phyloP scores from a whole-genome alignment of 1,284 basidiomycete species.

The Puccinia novopanici region DNA sequence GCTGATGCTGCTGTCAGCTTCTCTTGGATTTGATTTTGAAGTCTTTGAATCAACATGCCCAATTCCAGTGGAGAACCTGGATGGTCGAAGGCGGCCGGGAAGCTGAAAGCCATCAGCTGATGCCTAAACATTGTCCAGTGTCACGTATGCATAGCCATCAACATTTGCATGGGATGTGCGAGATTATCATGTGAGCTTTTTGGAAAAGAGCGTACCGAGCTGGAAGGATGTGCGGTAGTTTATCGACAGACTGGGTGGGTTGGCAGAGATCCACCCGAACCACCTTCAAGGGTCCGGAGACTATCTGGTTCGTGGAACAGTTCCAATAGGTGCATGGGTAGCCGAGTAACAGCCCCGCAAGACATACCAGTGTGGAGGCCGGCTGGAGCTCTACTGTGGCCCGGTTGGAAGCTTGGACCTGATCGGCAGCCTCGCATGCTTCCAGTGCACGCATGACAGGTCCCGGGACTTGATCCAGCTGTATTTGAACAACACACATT shows the following conservation, averaged over 20 bases:
- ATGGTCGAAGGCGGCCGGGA: slow-evolving; percentile 5
- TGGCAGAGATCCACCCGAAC: slow-evolving; percentile 2
- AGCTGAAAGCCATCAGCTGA: slow-evolving; percentile 26
- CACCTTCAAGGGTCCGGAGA: slow-evolving; percentile 16
- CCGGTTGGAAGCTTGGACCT: slow-evolving; percentile 2
- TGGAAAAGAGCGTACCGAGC: neutral
- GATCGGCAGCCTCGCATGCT: neutral
- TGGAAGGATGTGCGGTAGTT: neutral
- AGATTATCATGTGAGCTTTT: neutral
- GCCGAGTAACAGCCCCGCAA: slow-evolving; percentile 25
- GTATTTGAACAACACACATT: neutral
- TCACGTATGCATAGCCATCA: neutral
- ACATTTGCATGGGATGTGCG: too few relatives aligned
- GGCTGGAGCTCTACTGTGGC: slow-evolving; percentile 4
- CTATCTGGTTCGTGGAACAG: slow-evolving; percentile 21
- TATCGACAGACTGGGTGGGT: neutral
- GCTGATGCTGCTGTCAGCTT: neutral
- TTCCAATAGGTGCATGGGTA: slow-evolving; percentile 18
- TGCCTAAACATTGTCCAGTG: neutral
- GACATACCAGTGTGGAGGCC: slow-evolving; percentile 12
- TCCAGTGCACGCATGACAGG: neutral
- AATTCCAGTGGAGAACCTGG: slow-evolving; percentile 21
- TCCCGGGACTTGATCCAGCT: slow-evolving; percentile 2
- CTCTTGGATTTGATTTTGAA: slow-evolving; percentile 15
- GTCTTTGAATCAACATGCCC: neutral